Evolutionary conservation across 768 basidiomycete genomes (phyloP).

Genomic region (Lentinula edodes): DNA sequence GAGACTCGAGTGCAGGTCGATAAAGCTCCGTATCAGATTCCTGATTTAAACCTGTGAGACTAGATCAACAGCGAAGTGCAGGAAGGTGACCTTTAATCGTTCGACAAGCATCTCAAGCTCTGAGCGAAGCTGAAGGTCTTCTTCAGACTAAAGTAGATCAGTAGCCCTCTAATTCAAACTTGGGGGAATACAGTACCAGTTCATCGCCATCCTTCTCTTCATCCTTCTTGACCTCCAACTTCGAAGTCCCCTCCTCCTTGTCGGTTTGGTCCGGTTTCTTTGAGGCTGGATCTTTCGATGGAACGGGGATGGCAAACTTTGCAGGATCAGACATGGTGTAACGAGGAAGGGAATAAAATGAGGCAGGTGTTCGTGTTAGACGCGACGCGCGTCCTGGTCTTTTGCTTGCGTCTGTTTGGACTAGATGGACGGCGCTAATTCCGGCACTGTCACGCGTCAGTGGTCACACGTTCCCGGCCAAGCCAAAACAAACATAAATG

Average conservation of each 20-base stretch:
- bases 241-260: constrained; percentile 54
- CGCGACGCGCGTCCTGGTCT: constrained; percentile 50
- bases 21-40: constrained; percentile 85
- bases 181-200: constrained; percentile 51
- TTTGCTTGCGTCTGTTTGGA: constrained; percentile 15
- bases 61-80: constrained; percentile 7
- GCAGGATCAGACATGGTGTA: constrained; percentile 52
- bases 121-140: constrained; percentile 87
- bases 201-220: constrained; percentile 60
- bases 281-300: constrained; percentile 72
- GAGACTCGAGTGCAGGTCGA: constrained; percentile 85
- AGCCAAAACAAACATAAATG: too few relatives aligned
- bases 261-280: constrained; percentile 47
- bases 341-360: constrained; percentile 8
- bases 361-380: constrained; percentile 13
- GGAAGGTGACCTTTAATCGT: constrained; percentile 65
- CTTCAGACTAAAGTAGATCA: constrained; percentile 66
- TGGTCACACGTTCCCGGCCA: too few relatives aligned
- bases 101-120: constrained; percentile 98
- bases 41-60: constrained; percentile 35
- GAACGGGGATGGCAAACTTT: constrained; percentile 56
- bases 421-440: not conserved
- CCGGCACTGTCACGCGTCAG: too few relatives aligned
- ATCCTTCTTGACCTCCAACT: constrained; percentile 45
- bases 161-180: not conserved